These are phyloP conservation scores for Alternaria longipes DNA, from an alignment of 2,329 filamentous ascomycete genomes.

Conservation along the genomic window DNA sequence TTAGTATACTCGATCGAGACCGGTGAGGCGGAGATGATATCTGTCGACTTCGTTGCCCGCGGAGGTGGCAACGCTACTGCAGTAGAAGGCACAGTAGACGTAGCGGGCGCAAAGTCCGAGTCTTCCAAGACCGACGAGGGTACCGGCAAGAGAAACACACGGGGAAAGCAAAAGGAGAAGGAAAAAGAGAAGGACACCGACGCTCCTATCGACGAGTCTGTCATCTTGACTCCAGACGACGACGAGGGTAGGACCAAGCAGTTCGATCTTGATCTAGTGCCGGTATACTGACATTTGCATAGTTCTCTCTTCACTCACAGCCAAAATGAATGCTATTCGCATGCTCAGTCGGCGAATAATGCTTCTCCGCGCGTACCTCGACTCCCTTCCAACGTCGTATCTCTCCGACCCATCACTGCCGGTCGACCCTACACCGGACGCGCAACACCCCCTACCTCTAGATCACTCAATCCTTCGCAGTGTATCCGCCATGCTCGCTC, in stretches of 20 bases:
- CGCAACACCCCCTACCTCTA: constrained; percentile 48
- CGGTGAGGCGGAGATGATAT: constrained; percentile 96
- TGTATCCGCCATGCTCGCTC: constrained; percentile 84
- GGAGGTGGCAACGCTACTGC: constrained; percentile 83
- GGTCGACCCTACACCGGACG: constrained; percentile 40
- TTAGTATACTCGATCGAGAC: constrained; percentile 90
- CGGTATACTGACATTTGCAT: constrained; percentile 15
- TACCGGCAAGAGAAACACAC: constrained; percentile 61
- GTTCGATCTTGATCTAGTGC: neutral
- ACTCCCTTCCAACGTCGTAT: constrained; percentile 73
- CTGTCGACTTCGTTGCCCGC: constrained; percentile 89
- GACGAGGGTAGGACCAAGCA: constrained; percentile 64
- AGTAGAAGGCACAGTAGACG: constrained; percentile 46
- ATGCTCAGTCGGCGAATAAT: constrained; percentile 76
- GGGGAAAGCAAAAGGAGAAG: constrained; percentile 61
- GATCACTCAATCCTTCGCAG: constrained; percentile 82
- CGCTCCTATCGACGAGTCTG: constrained; percentile 44
- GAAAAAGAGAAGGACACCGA: constrained; percentile 49
- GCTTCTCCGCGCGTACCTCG: constrained; percentile 73
- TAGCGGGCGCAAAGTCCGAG: constrained; percentile 22
- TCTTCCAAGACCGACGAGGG: constrained; percentile 53
- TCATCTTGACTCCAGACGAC: constrained; percentile 65
- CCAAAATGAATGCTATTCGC: constrained; percentile 91
- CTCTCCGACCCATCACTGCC: constrained; percentile 59
- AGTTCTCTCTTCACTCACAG: constrained; percentile 75